Conservation (phyloP, 306 rosid genomes). For the Cicer arietinum region DNA sequence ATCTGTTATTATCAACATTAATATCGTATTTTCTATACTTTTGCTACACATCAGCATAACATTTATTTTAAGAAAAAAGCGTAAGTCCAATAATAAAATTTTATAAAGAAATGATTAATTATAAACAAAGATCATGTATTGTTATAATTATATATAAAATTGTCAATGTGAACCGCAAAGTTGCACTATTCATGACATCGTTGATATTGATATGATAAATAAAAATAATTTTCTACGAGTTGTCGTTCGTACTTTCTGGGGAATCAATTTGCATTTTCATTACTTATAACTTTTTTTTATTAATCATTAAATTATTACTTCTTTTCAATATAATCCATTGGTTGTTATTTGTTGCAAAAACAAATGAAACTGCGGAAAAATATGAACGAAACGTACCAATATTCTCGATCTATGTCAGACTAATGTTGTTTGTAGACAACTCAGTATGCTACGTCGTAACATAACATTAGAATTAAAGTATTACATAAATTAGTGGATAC, state of each 20-base stretch:
- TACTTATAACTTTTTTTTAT: neutral
- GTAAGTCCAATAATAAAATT: neutral
- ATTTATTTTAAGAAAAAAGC: neutral
- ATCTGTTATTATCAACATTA: no score
- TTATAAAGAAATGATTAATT: neutral
- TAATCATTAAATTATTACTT: constrained; percentile 20
- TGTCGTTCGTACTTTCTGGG: neutral
- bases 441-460: constrained; percentile 49
- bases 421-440: constrained; percentile 53
- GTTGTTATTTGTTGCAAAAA: neutral
- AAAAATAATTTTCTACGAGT: constrained; percentile 22
- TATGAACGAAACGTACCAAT: constrained; percentile 42
- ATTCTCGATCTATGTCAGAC: constrained; percentile 32
- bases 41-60: constrained; percentile 19
- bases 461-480: constrained; percentile 7
- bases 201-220: constrained; percentile 10
- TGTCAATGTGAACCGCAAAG: neutral
- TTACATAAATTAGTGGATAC: constrained; percentile 29
- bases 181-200: constrained; percentile 7
- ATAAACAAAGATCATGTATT: neutral
- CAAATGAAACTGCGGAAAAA: constrained; percentile 22
- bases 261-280: neutral
- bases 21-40: neutral
- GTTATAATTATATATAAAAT: neutral
- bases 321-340: constrained; percentile 5